These are phyloP conservation scores for Ustilago vetiveriae DNA, from an alignment of 1,284 basidiomycete species.

Conservation along the genomic window DNA sequence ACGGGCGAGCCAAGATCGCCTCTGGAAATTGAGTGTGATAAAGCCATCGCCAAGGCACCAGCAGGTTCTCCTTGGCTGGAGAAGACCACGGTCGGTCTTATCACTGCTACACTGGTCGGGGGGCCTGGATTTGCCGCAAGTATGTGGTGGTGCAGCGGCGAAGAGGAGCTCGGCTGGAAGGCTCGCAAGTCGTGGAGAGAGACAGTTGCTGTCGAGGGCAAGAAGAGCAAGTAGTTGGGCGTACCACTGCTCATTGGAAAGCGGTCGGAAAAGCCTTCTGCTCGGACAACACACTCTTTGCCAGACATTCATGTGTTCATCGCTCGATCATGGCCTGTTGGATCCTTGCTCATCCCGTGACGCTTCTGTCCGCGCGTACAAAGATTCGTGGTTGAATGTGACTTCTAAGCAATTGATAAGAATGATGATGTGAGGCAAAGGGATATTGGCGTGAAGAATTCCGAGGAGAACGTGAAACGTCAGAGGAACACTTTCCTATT, in stretches of 20 bases:
- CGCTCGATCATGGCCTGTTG: no score
- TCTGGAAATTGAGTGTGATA: constrained; percentile 50
- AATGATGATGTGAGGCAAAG: no score
- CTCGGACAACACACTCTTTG: no score
- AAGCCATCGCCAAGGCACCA: constrained; percentile 47
- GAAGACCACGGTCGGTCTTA: constrained; percentile 31
- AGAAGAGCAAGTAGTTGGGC: constrained; percentile 34
- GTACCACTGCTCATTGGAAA: neutral
- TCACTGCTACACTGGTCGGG: constrained; percentile 24
- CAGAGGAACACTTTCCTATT: constrained; percentile 4
- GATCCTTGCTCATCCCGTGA: neutral
- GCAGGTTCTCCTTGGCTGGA: constrained; percentile 47
- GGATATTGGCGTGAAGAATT: no score
- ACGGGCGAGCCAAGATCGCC: constrained; percentile 28
- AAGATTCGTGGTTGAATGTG: no score
- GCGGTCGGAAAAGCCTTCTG: neutral
- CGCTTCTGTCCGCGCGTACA: neutral
- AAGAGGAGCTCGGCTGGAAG: constrained; percentile 55
- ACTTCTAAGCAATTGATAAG: neutral
- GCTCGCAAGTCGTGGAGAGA: constrained; percentile 51
- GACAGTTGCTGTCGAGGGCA: constrained; percentile 45
- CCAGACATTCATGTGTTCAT: no score
- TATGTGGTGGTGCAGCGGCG: constrained; percentile 56
- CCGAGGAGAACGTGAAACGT: constrained; percentile 14
- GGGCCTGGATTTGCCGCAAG: constrained; percentile 49